phyloP scores from a whole-genome alignment of 805 yeast species.

The Torulaspora franciscae region DNA sequence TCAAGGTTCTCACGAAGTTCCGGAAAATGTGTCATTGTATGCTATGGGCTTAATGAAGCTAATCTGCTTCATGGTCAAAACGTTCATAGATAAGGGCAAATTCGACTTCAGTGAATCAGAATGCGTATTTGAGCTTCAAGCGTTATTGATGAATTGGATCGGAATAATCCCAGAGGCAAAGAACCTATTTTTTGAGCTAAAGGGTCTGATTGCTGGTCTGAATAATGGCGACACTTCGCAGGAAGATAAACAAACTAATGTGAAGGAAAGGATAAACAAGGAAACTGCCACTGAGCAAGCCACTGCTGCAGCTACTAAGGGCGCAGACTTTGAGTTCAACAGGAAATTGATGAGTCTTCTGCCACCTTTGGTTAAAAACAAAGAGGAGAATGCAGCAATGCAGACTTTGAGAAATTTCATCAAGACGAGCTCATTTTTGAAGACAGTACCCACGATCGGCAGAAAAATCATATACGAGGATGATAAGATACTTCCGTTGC shows the following conservation, averaged over 20 bases:
- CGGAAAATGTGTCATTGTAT: conserved; percentile 32
- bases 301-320: background rate
- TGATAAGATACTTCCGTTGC: conserved; percentile 24
- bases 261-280: background rate
- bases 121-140: conserved; percentile 55
- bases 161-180: conserved; percentile 60
- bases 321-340: conserved; percentile 17
- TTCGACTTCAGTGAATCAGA: conserved; percentile 47
- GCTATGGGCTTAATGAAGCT: conserved; percentile 45
- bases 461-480: conserved; percentile 25
- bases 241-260: conserved; percentile 1
- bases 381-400: conserved; percentile 24
- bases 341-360: conserved; percentile 21
- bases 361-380: conserved; percentile 20
- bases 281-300: background rate
- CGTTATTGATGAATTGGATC: conserved; percentile 60
- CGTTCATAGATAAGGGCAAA: conserved; percentile 43
- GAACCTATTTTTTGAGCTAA: conserved; percentile 45
- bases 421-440: conserved; percentile 24
- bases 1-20: conserved; percentile 11
- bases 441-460: conserved; percentile 22
- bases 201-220: conserved; percentile 15
- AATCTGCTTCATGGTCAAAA: conserved; percentile 59
- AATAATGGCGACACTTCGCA: background rate
- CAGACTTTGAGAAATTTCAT: conserved; percentile 26